Base-by-base conservation (phyloP, 2,329 filamentous ascomycete genomes). In the Penicillium sclerotiorum region DNA sequence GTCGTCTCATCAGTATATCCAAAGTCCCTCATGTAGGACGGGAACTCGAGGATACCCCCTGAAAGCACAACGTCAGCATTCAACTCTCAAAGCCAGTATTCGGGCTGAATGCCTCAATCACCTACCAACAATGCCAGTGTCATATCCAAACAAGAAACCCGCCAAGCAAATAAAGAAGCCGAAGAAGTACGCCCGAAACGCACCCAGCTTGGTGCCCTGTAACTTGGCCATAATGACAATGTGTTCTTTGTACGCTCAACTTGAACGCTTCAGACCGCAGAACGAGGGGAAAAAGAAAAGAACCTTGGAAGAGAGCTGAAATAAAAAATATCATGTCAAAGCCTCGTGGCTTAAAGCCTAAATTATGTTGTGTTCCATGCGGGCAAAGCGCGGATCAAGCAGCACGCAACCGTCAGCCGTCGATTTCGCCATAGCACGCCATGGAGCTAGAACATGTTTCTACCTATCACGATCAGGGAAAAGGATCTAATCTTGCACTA, bases 11-110 rank as follows among this genome's bases (percentile, higher is more conserved):
- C 67, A 28, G 64, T 63, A 52, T 75, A 78, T 9, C 66, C 53
- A 53, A 75, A 77, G 50, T 76, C 73, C 20, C 67, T 50, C 38
- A 71, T 58, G 51, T 76, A 78, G 0, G 73, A 72, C 8, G 63
- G 48, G 11, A 78, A 63, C 6, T 71, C 76, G 27, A 79, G 66
- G 12, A 78, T 74, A 32, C 75, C 75, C 7, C 74, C 59, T 61
- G 33, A 36, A 2, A 13, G 12, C 20, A 4, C 8, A 15, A 39
- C 30, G 32, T 51, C 22, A 52, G 49, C 9, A 8, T 9, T 8
- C n/a, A 4, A 17, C 11, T 28, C 13, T 8, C 25, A 23, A 23
- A 4, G 18, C 20, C 7, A 23, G 4, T 12, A 28, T 28, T 18
- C 15, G 32, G 9, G 32, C 6, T 42, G 20, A n/a, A n/a, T 8